A percentile compares a stretch with the other conserved stretches of the same genome.
These are phyloP conservation scores for Magnusiomyces suaveolens DNA, from an alignment of 1,139 yeast genomes.

Conservation along the genomic window DNA sequence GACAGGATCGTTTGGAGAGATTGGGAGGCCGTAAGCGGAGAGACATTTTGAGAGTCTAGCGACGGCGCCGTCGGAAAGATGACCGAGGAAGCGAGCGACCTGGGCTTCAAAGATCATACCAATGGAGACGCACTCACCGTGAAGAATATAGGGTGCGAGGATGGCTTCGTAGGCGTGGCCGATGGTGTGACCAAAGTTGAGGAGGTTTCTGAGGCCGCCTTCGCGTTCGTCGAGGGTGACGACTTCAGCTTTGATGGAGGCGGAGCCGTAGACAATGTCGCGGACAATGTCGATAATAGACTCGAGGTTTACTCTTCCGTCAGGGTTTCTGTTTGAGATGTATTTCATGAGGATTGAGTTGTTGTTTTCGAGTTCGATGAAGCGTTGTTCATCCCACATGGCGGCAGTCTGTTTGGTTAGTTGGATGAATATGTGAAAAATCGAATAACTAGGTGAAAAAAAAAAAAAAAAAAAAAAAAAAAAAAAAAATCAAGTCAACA, in stretches of 20 bases:
- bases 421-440: no score
- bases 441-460: no score
- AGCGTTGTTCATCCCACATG: slow-evolving; percentile 88
- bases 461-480: background rate
- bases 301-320: slow-evolving; percentile 44
- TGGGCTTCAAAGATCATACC: slow-evolving; percentile 96
- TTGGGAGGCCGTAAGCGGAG: slow-evolving; percentile 77
- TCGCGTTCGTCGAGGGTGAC: slow-evolving; percentile 94
- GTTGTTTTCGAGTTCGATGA: slow-evolving; percentile 69
- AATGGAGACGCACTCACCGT: slow-evolving; percentile 94
- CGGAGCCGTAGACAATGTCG: slow-evolving; percentile 75
- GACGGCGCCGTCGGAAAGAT: slow-evolving; percentile 85
- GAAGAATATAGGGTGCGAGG: slow-evolving; percentile 88
- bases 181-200: slow-evolving; percentile 93
- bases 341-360: slow-evolving; percentile 59
- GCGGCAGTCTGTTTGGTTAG: slow-evolving; percentile 88
- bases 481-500: slow-evolving; percentile 6
- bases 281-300: slow-evolving; percentile 65
- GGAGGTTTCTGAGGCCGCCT: slow-evolving; percentile 81
- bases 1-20: slow-evolving; percentile 63
- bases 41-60: slow-evolving; percentile 80
- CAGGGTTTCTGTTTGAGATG: slow-evolving; percentile 37
- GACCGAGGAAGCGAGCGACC: slow-evolving; percentile 78
- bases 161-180: slow-evolving; percentile 98
- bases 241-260: slow-evolving; percentile 84